These are phyloP conservation scores for Baeospora myosura DNA, from an alignment of 1,284 basidiomycete genomes.

Conservation along the genomic window DNA sequence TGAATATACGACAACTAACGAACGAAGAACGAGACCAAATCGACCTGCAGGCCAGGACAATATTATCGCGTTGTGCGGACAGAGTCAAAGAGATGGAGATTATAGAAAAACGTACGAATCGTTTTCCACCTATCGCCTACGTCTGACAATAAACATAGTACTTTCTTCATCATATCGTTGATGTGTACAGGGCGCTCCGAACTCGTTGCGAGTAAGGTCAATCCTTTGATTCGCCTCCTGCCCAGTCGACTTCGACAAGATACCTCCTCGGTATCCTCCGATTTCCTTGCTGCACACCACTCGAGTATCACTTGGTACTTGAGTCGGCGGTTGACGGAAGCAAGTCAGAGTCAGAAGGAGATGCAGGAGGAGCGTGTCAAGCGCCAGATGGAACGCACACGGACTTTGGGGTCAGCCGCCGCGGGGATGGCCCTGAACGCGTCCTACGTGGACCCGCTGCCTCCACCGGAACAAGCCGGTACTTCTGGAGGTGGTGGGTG, in stretches of 20 bases:
- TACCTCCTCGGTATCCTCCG: slow-evolving; percentile 48
- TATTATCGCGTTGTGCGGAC: slow-evolving; percentile 76
- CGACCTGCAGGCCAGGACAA: slow-evolving; percentile 79
- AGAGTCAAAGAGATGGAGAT: slow-evolving; percentile 80
- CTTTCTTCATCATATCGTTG: neutral
- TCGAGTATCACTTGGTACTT: slow-evolving; percentile 83
- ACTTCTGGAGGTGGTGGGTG: slow-evolving; percentile 41
- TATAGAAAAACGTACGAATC: slow-evolving; percentile 70
- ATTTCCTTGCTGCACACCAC: slow-evolving; percentile 76
- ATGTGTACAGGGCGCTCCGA: slow-evolving; percentile 52
- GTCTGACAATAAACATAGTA: too few species aligned
- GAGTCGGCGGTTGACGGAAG: slow-evolving; percentile 67
- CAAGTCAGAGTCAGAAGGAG: slow-evolving; percentile 72
- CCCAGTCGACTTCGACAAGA: slow-evolving; percentile 60
- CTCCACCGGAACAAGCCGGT: slow-evolving; percentile 14
- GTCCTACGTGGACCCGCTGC: slow-evolving; percentile 4
- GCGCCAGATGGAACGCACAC: slow-evolving; percentile 72
- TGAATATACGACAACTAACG: slow-evolving; percentile 62
- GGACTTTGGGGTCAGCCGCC: slow-evolving; percentile 70
- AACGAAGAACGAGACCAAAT: slow-evolving; percentile 89
- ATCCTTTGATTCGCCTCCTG: slow-evolving; percentile 57
- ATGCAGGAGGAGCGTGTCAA: slow-evolving; percentile 85
- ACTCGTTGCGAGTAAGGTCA: slow-evolving; percentile 50
- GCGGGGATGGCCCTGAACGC: slow-evolving; percentile 49
- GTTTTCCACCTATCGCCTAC: slow-evolving; percentile 6